Conservation (phyloP, 192 early-diverging fungal genomes). For the Obelidium mucronatum region DNA sequence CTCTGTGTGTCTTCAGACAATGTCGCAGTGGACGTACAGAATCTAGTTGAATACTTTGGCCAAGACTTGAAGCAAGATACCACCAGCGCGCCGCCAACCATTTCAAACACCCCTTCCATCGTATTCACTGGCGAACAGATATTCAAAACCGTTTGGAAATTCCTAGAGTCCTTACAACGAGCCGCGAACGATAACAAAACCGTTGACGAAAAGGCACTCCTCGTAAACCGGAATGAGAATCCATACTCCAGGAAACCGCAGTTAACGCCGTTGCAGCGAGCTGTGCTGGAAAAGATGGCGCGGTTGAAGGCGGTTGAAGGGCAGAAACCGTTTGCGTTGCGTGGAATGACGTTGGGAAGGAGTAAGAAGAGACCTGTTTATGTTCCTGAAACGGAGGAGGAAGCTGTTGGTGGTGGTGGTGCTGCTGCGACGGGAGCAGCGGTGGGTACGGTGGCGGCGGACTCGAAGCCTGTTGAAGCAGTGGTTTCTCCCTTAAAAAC, state of each 20-base stretch:
- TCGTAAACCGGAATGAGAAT: background rate
- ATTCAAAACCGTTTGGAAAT: conserved; percentile 46
- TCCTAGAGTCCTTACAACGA: conserved; percentile 35
- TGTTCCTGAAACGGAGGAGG: background rate
- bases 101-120: too few relatives aligned
- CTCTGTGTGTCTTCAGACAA: conserved; percentile 36
- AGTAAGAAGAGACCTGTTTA: background rate
- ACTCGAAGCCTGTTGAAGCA: too few relatives aligned
- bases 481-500: background rate
- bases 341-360: conserved; percentile 40
- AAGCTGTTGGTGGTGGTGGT: too few relatives aligned
- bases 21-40: conserved; percentile 43
- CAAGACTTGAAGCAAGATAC: conserved; percentile 42
- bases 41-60: conserved; percentile 50
- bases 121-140: conserved; percentile 42
- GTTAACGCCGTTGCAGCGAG: conserved; percentile 19
- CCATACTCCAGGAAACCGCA: conserved; percentile 11
- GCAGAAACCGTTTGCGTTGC: conserved; percentile 20
- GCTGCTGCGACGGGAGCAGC: too few relatives aligned
- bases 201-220: conserved; percentile 16
- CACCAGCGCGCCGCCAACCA: too few relatives aligned
- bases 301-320: conserved; percentile 44
- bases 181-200: conserved; percentile 26
- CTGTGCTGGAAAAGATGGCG: conserved; percentile 18
- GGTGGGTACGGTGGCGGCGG: background rate